Base-by-base conservation (phyloP, 2,329 filamentous ascomycete genomes). In the Sclerotinia spermophila region DNA sequence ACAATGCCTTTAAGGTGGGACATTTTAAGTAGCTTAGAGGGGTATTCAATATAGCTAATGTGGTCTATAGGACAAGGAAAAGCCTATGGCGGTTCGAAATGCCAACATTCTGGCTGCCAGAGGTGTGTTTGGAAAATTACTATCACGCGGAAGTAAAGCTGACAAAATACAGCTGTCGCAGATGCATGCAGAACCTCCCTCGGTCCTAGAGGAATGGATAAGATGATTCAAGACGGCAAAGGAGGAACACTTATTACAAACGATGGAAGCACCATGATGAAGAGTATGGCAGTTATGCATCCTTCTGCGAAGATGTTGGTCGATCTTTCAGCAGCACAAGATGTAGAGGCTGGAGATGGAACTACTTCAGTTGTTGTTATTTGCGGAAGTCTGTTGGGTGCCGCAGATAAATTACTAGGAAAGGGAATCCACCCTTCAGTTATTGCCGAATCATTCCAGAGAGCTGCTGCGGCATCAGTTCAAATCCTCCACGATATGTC, bases 301-400 rank as follows among this genome's bases (percentile, higher is more conserved):
- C 96, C 96, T n/a, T 97, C 96, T 64, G 96, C 96, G 67, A 97
- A 97, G 85, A 99, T 99, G 96, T 87, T 99, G 76, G 96, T 99
- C 79, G 94, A 99, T 82, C 88, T 99, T 73, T 96, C 95, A 78
- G 93, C 96, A 76, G 96, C 96, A 75, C 96, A 99, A 82, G 96
- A 99, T 84, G 94, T 99, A 73, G 96, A 99, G 82, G 96, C 96
- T 74, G 96, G 96, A 83, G 96, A 99, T 81, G 96, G 96, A 78
- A 99, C 96, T 70, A 99, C 96, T 48, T 98, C 95, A 5, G 96
- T 99, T 38, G 96, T 99, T 42, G 96, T 99, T 76, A 97, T 99
- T 82, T 96, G 93, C 77, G 96, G 96, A 80, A 97, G 93, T 83
- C 86, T 99, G 77, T 87, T 99, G 61, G 95, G 93, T 77, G 96